A percentile compares a stretch with the other conserved stretches of the same genome.
phyloP scores from a whole-genome alignment of 1,284 basidiomycete genomes.

The Malassezia globosa region DNA sequence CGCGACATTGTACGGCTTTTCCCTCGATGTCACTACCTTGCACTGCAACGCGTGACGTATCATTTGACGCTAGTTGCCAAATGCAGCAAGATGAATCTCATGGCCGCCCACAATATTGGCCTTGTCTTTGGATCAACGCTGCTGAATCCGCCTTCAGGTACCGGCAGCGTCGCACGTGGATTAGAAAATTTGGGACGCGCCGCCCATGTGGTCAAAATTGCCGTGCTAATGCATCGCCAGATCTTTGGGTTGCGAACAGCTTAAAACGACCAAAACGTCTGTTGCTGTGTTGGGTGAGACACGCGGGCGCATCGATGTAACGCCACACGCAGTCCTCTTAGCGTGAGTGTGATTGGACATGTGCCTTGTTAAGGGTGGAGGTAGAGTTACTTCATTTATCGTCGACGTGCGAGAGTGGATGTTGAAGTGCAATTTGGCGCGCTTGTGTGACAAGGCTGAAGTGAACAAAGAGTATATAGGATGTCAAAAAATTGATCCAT shows the following conservation, averaged over 20 bases:
- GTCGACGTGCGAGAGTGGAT: no score
- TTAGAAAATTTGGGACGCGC: slow-evolving; percentile 42
- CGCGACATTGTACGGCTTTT: slow-evolving; percentile 39
- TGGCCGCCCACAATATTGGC: slow-evolving; percentile 44
- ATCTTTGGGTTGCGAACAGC: slow-evolving; percentile 12
- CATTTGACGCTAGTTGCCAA: slow-evolving; percentile 39
- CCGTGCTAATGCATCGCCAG: slow-evolving; percentile 32
- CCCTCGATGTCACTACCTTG: slow-evolving; percentile 37
- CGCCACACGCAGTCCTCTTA: no score
- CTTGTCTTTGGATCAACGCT: slow-evolving; percentile 45
- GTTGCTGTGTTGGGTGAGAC: no score
- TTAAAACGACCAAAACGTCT: no score
- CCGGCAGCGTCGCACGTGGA: slow-evolving; percentile 25
- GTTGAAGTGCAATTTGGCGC: no score
- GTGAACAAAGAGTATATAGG: not conserved
- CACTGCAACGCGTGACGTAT: slow-evolving; percentile 33
- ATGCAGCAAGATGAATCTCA: slow-evolving; percentile 35
- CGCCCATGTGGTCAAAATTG: slow-evolving; percentile 44
- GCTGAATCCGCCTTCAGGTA: slow-evolving; percentile 37
- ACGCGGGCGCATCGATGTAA: no score
- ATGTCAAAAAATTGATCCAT: not conserved
- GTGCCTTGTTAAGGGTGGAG: no score
- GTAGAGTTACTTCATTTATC: no score
- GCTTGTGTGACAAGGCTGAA: no score
- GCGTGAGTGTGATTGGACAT: no score